Evolutionary conservation across 495 filamentous ascomycete species (phyloP).

Genomic region (Hypoxylon lenormandii): DNA sequence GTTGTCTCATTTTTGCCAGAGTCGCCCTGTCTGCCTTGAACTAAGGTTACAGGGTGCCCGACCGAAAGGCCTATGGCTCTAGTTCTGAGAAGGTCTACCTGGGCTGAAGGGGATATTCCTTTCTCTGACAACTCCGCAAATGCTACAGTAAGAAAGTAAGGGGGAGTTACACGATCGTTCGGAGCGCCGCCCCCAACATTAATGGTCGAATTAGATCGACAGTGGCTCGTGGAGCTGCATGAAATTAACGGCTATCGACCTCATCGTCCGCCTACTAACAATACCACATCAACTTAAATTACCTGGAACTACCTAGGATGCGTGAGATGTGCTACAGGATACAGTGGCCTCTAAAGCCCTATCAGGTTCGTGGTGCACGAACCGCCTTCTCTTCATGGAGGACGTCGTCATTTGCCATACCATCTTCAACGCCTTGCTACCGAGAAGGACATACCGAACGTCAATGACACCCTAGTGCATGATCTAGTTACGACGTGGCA

Average conservation of each 20-base stretch:
- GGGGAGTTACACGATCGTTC: constrained; percentile 34
- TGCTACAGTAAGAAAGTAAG: constrained; percentile 24
- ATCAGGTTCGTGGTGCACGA: neutral
- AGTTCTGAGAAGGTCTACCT: constrained; percentile 8
- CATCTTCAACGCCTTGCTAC: constrained; percentile 5
- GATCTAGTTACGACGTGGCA: constrained; percentile 11
- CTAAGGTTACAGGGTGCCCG: constrained; percentile 26
- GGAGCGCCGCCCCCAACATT: constrained; percentile 26
- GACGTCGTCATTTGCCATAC: neutral
- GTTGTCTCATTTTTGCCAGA: constrained; percentile 22
- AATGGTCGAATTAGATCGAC: constrained; percentile 23
- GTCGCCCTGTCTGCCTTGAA: constrained; percentile 32
- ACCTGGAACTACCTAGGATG: neutral
- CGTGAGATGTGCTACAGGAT: constrained; percentile 11
- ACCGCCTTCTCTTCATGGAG: constrained; percentile 4
- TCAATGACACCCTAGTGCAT: constrained; percentile 28
- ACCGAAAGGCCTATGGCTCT: constrained; percentile 16
- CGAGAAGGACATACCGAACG: constrained; percentile 2
- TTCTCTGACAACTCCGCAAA: constrained; percentile 18
- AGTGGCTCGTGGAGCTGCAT: constrained; percentile 12
- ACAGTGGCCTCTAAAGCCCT: neutral
- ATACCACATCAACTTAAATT: constrained; percentile 5
- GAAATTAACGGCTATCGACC: constrained; percentile 20
- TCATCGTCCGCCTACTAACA: constrained; percentile 19
- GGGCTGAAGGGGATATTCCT: constrained; percentile 19